These are phyloP conservation scores for Phaffomyces antillensis DNA, from an alignment of 805 yeast species.

Conservation along the genomic window DNA sequence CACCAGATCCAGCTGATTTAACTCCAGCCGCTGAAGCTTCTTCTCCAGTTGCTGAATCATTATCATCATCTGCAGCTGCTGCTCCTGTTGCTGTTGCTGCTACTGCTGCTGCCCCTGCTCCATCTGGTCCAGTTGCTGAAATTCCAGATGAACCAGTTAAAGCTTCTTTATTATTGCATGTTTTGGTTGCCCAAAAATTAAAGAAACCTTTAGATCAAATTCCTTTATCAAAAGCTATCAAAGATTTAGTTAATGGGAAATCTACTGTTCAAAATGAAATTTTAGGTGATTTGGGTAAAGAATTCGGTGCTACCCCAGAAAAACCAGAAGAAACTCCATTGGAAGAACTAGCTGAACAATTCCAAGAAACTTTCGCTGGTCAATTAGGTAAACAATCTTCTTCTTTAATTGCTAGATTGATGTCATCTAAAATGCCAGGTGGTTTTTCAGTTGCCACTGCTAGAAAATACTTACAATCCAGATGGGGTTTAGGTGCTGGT, in stretches of 20 bases:
- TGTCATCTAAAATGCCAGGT: conserved; percentile 99
- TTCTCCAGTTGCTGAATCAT: conserved; percentile 29
- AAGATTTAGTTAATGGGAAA: conserved; percentile 97
- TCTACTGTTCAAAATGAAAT: conserved; percentile 98
- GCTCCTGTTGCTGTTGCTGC: conserved; percentile 55
- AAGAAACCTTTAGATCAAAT: conserved; percentile 84
- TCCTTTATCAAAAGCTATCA: conserved; percentile 87
- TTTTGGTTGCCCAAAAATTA: conserved; percentile 90
- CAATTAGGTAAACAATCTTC: conserved; percentile 90
- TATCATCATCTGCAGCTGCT: conserved; percentile 47
- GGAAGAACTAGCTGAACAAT: conserved; percentile 88
- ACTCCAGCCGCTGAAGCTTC: conserved; percentile 27
- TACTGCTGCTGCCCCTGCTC: conserved; percentile 52
- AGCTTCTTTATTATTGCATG: conserved; percentile 77
- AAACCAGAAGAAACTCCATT: conserved; percentile 98
- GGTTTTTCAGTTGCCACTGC: conserved; percentile 91
- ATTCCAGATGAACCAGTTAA: conserved; percentile 86
- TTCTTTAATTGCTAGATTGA: conserved; percentile 81
- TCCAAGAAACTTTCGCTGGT: conserved; percentile 88
- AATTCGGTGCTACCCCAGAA: conserved; percentile 96
- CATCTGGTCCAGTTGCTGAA: conserved; percentile 76
- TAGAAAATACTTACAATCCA: conserved; percentile 83
- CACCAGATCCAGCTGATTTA: conserved; percentile 60
- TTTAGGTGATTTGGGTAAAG: conserved; percentile 97
- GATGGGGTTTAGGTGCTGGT: conserved; percentile 90